Percentiles rank a stretch among this genome's conserved stretches.
These are phyloP conservation scores for Colletotrichum sidae DNA, from an alignment of 2,329 filamentous ascomycete species.

Conservation along the genomic window DNA sequence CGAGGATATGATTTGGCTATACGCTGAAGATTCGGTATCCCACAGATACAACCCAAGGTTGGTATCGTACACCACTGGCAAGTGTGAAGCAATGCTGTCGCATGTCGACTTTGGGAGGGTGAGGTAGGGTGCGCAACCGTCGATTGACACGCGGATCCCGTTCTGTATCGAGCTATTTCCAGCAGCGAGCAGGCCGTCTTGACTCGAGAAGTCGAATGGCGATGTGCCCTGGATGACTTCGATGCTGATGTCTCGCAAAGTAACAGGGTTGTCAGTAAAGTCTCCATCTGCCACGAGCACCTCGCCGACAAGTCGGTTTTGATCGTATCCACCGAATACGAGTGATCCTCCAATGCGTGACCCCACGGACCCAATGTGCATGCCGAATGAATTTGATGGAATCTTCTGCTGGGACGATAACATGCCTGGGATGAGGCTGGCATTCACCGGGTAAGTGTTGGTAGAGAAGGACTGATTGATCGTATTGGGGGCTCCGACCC, in stretches of 20 bases:
- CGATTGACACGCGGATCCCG: slow-evolving; percentile 45
- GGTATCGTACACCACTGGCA: slow-evolving; percentile 52
- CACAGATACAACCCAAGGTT: slow-evolving; percentile 54
- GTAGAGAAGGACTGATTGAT: slow-evolving; percentile 44
- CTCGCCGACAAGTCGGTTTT: slow-evolving; percentile 51
- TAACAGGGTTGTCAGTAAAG: slow-evolving; percentile 42
- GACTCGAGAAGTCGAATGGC: slow-evolving; percentile 48
- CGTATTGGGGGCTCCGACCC: slow-evolving; percentile 43
- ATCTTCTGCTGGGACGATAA: slow-evolving; percentile 41
- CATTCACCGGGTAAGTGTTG: slow-evolving; percentile 41
- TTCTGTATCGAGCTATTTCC: slow-evolving; percentile 43
- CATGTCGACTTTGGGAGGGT: slow-evolving; percentile 54
- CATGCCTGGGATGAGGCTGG: slow-evolving; percentile 46
- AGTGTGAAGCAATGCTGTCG: slow-evolving; percentile 49
- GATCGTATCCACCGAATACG: slow-evolving; percentile 55
- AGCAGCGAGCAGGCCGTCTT: slow-evolving; percentile 44
- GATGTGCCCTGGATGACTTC: slow-evolving; percentile 53
- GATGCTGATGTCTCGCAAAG: slow-evolving; percentile 53
- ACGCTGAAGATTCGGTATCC: slow-evolving; percentile 49
- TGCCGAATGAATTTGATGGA: slow-evolving; percentile 53
- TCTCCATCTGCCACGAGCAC: slow-evolving; percentile 39
- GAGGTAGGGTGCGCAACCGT: slow-evolving; percentile 54
- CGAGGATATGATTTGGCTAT: slow-evolving; percentile 52
- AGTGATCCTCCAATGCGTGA: slow-evolving; percentile 49
- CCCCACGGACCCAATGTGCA: slow-evolving; percentile 55